Percentiles rank a stretch among this genome's conserved stretches.
Conservation (phyloP, 2,329 filamentous ascomycete genomes). For the Aspergillus pseudoterreus region DNA sequence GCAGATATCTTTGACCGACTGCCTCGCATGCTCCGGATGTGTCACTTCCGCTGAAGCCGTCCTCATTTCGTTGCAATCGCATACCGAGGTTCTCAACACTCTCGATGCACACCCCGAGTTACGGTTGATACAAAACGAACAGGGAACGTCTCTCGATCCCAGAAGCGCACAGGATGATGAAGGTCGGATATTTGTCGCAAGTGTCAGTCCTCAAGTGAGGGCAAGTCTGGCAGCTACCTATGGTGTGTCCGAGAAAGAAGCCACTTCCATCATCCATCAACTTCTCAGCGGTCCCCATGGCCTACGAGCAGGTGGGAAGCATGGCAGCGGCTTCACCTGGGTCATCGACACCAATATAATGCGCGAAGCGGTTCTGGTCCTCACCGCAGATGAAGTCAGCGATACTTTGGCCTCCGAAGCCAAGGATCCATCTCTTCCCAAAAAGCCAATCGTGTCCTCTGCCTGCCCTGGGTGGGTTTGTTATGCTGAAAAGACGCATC, state of each 20-base stretch:
- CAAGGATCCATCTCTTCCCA: conserved; percentile 21
- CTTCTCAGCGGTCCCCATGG: conserved; percentile 69
- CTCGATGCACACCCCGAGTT: conserved; percentile 62
- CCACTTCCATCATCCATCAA: conserved; percentile 77
- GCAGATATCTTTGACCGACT: conserved; percentile 94
- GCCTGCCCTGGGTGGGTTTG: conserved; percentile 98
- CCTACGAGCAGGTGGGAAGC: conserved; percentile 64
- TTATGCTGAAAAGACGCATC: conserved; percentile 97
- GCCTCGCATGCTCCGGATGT: conserved; percentile 93
- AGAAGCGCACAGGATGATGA: conserved; percentile 30
- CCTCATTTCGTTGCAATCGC: conserved; percentile 90
- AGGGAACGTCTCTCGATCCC: conserved; percentile 45
- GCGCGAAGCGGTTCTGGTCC: conserved; percentile 76
- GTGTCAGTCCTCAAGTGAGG: conserved; percentile 84
- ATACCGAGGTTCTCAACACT: conserved; percentile 80
- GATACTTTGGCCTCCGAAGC: conserved; percentile 25
- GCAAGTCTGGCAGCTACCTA: conserved; percentile 86
- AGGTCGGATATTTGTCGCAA: conserved; percentile 82
- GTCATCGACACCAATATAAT: conserved; percentile 85
- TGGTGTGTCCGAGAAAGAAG: conserved; percentile 67
- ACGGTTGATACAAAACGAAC: conserved; percentile 17
- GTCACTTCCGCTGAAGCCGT: conserved; percentile 97
- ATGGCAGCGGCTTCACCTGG: conserved; percentile 79
- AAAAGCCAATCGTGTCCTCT: conserved; percentile 63
- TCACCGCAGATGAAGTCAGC: conserved; percentile 69